A percentile compares a stretch with the other conserved stretches of the same genome.
These are phyloP conservation scores for Emericellopsis atlantica DNA, from an alignment of 2,329 filamentous ascomycete genomes.

Conservation along the genomic window DNA sequence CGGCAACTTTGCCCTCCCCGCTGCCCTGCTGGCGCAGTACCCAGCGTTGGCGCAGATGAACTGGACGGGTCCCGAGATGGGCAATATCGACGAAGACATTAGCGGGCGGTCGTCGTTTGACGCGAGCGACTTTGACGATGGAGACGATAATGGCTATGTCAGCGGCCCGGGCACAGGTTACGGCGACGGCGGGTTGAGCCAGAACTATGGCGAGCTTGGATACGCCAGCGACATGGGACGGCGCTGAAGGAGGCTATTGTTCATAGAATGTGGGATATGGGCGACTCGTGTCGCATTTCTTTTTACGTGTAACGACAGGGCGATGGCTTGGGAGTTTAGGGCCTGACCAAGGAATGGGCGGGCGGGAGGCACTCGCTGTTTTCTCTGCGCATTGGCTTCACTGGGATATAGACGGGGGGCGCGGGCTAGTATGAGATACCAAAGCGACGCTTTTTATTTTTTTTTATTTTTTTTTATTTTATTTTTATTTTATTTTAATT, in stretches of 20 bases:
- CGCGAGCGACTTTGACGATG: conserved; percentile 64
- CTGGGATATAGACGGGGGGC: too few relatives aligned
- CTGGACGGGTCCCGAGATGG: conserved; percentile 57
- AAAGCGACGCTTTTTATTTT: too few relatives aligned
- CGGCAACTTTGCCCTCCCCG: conserved; percentile 61
- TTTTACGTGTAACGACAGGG: too few relatives aligned
- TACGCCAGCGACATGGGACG: conserved; percentile 39
- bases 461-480: too few relatives aligned
- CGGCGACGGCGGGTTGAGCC: conserved; percentile 41
- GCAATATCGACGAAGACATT: conserved; percentile 64
- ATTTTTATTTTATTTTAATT: too few relatives aligned
- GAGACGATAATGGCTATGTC: conserved; percentile 57
- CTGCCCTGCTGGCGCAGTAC: conserved; percentile 81
- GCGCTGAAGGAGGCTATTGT: conserved; percentile 12
- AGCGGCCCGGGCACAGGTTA: conserved; percentile 49
- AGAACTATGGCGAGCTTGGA: conserved; percentile 41
- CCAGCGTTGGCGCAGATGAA: conserved; percentile 84
- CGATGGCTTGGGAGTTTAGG: too few relatives aligned
- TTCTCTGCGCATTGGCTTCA: too few relatives aligned
- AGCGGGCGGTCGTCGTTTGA: conserved; percentile 74
- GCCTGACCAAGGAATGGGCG: too few relatives aligned
- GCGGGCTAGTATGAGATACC: too few relatives aligned
- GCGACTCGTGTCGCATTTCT: too few relatives aligned
- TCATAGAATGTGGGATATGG: too few relatives aligned
- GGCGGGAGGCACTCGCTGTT: too few relatives aligned